Base-by-base conservation (phyloP, 2,329 filamentous ascomycete genomes). In the Pseudogymnoascus sp. region DNA sequence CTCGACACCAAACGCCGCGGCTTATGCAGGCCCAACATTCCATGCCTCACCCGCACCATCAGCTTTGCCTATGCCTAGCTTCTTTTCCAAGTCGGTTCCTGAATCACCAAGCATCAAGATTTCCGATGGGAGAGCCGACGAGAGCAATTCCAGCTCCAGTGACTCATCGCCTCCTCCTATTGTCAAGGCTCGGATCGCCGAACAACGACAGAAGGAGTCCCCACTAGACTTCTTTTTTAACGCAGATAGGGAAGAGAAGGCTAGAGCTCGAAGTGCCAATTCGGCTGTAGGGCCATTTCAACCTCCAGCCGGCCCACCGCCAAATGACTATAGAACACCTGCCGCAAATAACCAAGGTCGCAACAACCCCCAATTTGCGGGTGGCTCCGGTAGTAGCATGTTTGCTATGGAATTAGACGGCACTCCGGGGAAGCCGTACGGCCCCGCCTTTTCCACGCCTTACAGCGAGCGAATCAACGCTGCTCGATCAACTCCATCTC, bases 41-140 rank as follows among this genome's bases (percentile, higher is more conserved):
- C 93, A 97, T 75, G 90, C 92, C 41, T 98, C 95, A 7, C 95
- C 95, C 19, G 93, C 93, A 1, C 89, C 95, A 0, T 96, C 92
- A 7, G 87, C 91, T 24, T 81, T 99, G 33, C 95, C 95, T 0
- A 89, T 97, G 64, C 95, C 95, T 10, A 96, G 89, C 71, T 96
- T 97, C 74, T 84, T 89, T 66, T 88, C 89, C 28, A 93, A 89
- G 70, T 87, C 90, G 0, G 81, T 90, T 11, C 87, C 87, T 3
- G 87, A 89, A 63, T 87, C 87, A 3, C 84, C 76, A 12, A 75
- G 75, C 19, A 73, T 76, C 65, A 80, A 65, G 75, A 73, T 46
- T 67, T 79, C 46, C 76, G 77, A 5, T 56, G 4, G 4, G n/a
- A 56, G 50, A 7, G 28, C 50, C 50, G 50, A 56, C 16, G 50